Percentiles rank a stretch among this genome's conserved stretches.
phyloP scores from a whole-genome alignment of 768 basidiomycete species.

The Tephrocybe sp. region DNA sequence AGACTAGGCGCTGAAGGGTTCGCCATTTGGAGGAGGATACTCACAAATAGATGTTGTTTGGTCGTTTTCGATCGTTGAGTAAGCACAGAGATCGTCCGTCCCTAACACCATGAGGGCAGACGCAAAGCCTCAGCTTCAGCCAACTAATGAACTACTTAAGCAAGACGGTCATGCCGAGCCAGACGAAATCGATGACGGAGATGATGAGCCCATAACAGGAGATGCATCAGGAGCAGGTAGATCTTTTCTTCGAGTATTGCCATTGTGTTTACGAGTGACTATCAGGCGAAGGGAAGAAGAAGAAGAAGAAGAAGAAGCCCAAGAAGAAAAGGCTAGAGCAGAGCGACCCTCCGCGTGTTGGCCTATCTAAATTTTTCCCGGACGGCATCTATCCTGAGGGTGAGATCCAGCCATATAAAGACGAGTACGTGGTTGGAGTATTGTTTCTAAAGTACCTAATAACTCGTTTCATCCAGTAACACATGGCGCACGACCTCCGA shows the following conservation, averaged over 20 bases:
- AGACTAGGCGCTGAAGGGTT: slow-evolving; percentile 20
- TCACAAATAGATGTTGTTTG: slow-evolving; percentile 5
- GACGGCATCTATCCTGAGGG: slow-evolving; percentile 89
- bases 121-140: slow-evolving; percentile 9
- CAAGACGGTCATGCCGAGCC: slow-evolving; percentile 4
- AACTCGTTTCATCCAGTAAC: slow-evolving; percentile 52
- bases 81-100: background rate
- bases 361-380: slow-evolving; percentile 84
- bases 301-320: slow-evolving; percentile 94
- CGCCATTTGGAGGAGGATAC: background rate
- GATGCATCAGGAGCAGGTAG: slow-evolving; percentile 17
- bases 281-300: slow-evolving; percentile 62
- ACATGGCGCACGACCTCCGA: slow-evolving; percentile 86
- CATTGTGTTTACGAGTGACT: background rate
- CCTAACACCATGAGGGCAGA: slow-evolving; percentile 9
- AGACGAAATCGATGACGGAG: slow-evolving; percentile 22
- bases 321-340: slow-evolving; percentile 84
- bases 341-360: slow-evolving; percentile 89
- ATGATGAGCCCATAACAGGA: slow-evolving; percentile 18
- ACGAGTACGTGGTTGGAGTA: slow-evolving; percentile 63
- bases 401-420: slow-evolving; percentile 86
- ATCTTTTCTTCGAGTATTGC: background rate
- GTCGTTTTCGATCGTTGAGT: background rate
- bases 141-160: slow-evolving; percentile 2
- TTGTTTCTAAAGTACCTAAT: slow-evolving; percentile 1